These are phyloP conservation scores for Debaryomyces maramus DNA, from an alignment of 805 yeast genomes.

Conservation along the genomic window DNA sequence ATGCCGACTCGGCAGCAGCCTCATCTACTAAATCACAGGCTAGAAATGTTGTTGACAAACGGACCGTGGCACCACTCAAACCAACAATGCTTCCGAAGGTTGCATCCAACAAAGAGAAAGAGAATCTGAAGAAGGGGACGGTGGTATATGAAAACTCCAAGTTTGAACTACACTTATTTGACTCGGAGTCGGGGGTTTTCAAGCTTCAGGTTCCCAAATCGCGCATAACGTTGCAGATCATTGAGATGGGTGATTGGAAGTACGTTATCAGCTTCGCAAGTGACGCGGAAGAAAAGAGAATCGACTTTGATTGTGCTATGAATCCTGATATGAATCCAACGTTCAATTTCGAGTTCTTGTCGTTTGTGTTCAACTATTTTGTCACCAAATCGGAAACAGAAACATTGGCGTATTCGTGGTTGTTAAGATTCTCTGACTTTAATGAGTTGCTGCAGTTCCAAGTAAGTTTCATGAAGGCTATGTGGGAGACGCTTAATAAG, in stretches of 20 bases:
- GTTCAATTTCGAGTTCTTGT: constrained; percentile 54
- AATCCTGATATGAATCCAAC: constrained; percentile 59
- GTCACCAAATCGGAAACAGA: constrained; percentile 18
- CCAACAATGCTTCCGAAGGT: not conserved
- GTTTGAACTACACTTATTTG: constrained; percentile 58
- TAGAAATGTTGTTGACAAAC: not conserved
- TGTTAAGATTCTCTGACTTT: constrained; percentile 51
- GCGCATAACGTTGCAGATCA: constrained; percentile 30
- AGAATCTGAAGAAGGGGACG: constrained; percentile 9
- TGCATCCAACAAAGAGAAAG: not conserved
- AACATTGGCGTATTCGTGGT: constrained; percentile 55
- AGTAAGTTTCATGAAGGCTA: constrained; percentile 45
- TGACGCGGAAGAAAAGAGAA: constrained; percentile 2
- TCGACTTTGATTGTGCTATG: constrained; percentile 14
- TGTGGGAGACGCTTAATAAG: constrained; percentile 63
- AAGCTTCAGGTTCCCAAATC: constrained; percentile 37
- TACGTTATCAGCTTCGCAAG: constrained; percentile 51
- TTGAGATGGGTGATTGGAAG: constrained; percentile 49
- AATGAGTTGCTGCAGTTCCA: constrained; percentile 53
- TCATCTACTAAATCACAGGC: not conserved
- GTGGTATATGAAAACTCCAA: constrained; percentile 17
- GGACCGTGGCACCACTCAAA: not conserved
- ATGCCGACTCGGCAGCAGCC: constrained; percentile 8
- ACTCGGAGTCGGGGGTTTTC: constrained; percentile 51
- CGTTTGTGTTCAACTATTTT: constrained; percentile 67